Evolutionary conservation across 2,329 filamentous ascomycete genomes (phyloP).

Genomic region (Huntiella omanensis): DNA sequence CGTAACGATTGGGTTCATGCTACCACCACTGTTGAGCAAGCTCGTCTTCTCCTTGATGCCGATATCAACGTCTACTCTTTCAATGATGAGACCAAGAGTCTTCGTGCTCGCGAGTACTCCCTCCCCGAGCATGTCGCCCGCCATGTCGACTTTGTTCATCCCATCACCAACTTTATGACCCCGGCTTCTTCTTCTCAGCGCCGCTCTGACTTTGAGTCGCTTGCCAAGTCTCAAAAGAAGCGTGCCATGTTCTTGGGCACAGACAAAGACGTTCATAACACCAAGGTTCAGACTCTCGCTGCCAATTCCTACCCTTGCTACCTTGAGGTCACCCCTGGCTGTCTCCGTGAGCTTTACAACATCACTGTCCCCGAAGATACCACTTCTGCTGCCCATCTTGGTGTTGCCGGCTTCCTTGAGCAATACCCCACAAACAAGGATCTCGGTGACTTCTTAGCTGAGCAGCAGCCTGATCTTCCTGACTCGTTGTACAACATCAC

Average conservation of each 20-base stretch:
- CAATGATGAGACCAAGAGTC: constrained; percentile 18
- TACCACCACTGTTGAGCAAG: constrained; percentile 21
- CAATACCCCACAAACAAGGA: constrained; percentile 28
- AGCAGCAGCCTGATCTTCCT: constrained; percentile 20
- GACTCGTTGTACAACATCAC: constrained; percentile 22
- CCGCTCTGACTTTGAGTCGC: constrained; percentile 15
- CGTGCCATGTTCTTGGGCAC: constrained; percentile 12
- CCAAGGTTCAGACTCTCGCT: constrained; percentile 2
- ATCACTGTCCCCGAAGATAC: constrained; percentile 19
- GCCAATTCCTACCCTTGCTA: constrained; percentile 15
- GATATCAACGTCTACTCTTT: constrained; percentile 26
- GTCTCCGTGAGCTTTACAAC: constrained; percentile 27
- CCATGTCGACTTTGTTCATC: constrained; percentile 28
- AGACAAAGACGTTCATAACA: constrained; percentile 12
- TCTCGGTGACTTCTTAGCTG: constrained; percentile 21
- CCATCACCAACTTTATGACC: constrained; percentile 30
- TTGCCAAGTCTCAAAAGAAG: constrained; percentile 10
- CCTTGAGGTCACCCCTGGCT: constrained; percentile 20
- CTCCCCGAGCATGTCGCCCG: constrained; percentile 22
- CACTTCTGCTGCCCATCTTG: constrained; percentile 19
- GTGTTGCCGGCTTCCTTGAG: constrained; percentile 31
- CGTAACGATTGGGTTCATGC: constrained; percentile 26
- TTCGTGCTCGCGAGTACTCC: constrained; percentile 26
- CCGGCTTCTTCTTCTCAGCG: constrained; percentile 14
- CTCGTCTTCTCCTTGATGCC: constrained; percentile 21